Percentiles rank a stretch among this genome's conserved stretches.
phyloP scores from a whole-genome alignment of 495 filamentous ascomycete species.

The Podospora conica region DNA sequence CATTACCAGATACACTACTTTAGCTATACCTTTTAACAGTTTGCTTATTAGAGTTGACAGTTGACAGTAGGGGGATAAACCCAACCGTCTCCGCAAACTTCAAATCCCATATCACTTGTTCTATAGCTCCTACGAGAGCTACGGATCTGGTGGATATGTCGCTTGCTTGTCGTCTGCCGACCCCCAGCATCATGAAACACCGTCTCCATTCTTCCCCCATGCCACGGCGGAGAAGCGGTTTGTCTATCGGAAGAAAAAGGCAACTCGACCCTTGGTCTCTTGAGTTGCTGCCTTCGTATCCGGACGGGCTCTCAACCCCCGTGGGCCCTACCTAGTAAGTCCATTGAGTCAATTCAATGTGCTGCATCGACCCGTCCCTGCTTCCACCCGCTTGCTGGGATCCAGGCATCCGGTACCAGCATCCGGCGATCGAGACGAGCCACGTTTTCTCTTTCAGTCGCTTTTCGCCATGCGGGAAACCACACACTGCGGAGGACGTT shows the following conservation, averaged over 20 bases:
- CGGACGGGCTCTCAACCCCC: no score
- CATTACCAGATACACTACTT: no score
- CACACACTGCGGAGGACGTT: not conserved
- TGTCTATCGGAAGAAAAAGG: no score
- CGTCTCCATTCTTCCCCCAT: not conserved
- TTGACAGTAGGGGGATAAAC: not conserved
- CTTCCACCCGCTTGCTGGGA: not conserved
- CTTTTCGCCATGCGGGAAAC: not conserved
- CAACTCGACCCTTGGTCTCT: no score
- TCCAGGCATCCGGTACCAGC: not conserved
- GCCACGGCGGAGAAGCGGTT: no score
- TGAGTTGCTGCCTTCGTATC: no score
- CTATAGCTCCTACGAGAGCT: not conserved
- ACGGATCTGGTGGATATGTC: not conserved
- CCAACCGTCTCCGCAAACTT: not conserved
- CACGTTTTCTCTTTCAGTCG: not conserved
- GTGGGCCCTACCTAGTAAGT: no score
- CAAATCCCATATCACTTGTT: not conserved
- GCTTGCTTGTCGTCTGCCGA: not conserved
- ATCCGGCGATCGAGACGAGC: not conserved
- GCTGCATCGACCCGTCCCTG: not conserved
- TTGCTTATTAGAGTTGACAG: not conserved
- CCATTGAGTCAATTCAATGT: not conserved
- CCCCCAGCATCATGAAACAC: not conserved
- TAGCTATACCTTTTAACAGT: no score